Evolutionary conservation across 768 basidiomycete genomes (phyloP).

Genomic region (Trametes meyenii): DNA sequence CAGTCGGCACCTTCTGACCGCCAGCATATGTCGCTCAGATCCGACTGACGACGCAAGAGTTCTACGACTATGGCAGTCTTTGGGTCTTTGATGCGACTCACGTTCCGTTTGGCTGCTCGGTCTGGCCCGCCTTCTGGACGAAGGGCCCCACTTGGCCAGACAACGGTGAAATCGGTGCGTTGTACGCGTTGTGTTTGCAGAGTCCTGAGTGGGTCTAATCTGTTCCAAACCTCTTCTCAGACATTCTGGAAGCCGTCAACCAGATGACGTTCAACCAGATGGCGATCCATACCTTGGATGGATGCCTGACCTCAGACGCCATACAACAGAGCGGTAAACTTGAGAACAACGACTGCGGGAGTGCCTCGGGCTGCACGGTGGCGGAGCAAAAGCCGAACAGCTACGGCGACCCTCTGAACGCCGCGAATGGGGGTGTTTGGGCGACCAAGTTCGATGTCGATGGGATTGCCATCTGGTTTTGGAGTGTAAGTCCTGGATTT

Average conservation of each 20-base stretch:
- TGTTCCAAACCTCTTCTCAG: slow-evolving; percentile 32
- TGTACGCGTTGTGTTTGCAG: not conserved
- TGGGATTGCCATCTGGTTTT: slow-evolving; percentile 56
- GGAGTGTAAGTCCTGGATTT: slow-evolving; percentile 41
- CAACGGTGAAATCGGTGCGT: slow-evolving; percentile 41
- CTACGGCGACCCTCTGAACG: slow-evolving; percentile 45
- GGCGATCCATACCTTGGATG: slow-evolving; percentile 53
- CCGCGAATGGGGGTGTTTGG: slow-evolving; percentile 62
- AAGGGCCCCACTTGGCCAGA: slow-evolving; percentile 45
- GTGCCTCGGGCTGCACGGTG: slow-evolving; percentile 42
- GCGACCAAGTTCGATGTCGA: slow-evolving; percentile 68
- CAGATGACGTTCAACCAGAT: slow-evolving; percentile 53
- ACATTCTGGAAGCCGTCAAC: slow-evolving; percentile 67
- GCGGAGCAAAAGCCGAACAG: slow-evolving; percentile 41
- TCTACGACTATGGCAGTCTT: slow-evolving; percentile 47
- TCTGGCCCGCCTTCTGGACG: slow-evolving; percentile 45
- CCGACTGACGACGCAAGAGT: slow-evolving; percentile 47
- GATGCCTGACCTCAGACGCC: slow-evolving; percentile 38
- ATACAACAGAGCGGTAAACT: slow-evolving; percentile 38
- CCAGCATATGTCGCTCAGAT: slow-evolving; percentile 33
- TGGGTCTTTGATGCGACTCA: slow-evolving; percentile 51
- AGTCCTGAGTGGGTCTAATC: not conserved
- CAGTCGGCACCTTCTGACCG: not conserved
- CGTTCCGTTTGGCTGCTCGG: slow-evolving; percentile 62
- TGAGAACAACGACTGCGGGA: slow-evolving; percentile 35